Evolutionary conservation across 805 yeast species (phyloP), one percentile per base, ranked within the genome.

Genomic region (Scheffersomyces ergatensis): DNA sequence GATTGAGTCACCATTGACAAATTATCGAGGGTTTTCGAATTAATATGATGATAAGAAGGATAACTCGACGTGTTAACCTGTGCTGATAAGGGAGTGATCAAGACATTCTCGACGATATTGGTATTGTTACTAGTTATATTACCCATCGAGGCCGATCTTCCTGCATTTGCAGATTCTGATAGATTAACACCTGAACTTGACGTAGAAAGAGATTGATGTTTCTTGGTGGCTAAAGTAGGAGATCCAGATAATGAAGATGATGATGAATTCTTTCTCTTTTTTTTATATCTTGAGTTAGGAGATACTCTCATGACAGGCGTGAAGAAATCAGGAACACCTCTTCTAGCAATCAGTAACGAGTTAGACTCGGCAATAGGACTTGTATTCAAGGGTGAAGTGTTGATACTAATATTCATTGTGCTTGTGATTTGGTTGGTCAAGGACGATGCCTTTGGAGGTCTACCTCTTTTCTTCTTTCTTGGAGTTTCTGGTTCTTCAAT

Each of bases 231-330:
- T n/a, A 33, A 25, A 7, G 26, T 33, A 20, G 51, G 47, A 5
- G 29, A 9, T 7, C 9, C 9, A 14, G 42, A 12, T 15, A 30
- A 18, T n/a, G 38, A 31, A 3, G 35, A 13, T 17, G 31, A 21
- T 11, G 32, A n/a, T 15, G 52, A 44, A 23, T 40, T 39, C 33
- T 42, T 43, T 29, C 53, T 46, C 36, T 44, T 53, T 11, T 26
- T 31, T 27, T 34, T 49, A 23, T 33, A 37, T 33, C 44, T 39
- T 17, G 48, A 29, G 9, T 40, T 60, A 36, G 72, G 72, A 23
- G 62, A 54, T 7, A 70, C 74, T 50, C 66, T 59, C 74, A 70
- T 67, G 40, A 70, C 47, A 2, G 76, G 74, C 6, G 71, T 69
- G 54, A 59, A 69, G 34, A 64, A 53, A 44, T 70, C 74, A 7